Evolutionary conservation across 768 basidiomycete species (phyloP).

Genomic region (Pleurotus djamor): DNA sequence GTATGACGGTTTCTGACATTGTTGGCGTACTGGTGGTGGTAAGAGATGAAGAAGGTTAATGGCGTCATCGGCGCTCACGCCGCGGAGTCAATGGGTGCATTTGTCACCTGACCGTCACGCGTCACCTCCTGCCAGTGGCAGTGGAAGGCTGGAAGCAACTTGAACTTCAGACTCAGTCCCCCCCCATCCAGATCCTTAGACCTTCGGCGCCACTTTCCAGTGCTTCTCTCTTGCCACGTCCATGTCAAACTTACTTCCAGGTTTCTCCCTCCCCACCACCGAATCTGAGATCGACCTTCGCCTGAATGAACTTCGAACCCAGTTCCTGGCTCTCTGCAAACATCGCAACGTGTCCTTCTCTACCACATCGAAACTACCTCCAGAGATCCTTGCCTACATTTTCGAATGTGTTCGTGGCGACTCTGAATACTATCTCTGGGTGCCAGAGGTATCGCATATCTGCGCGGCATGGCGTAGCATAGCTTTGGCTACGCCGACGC

Average conservation of each 20-base stretch:
- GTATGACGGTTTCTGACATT: slow-evolving; percentile 34
- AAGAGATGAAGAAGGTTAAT: background rate
- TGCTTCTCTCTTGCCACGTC: too few relatives aligned
- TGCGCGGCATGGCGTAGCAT: background rate
- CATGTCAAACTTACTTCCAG: too few relatives aligned
- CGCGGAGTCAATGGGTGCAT: too few relatives aligned
- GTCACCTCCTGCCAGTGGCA: too few relatives aligned
- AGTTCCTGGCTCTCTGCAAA: background rate
- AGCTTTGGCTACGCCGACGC: background rate
- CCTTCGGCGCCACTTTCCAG: too few relatives aligned
- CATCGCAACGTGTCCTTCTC: background rate
- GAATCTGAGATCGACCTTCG: background rate
- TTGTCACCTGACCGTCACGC: too few relatives aligned
- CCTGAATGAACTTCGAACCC: background rate
- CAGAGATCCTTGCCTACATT: background rate
- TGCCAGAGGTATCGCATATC: background rate
- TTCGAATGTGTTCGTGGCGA: background rate
- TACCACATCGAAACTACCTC: background rate
- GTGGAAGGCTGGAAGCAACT: too few relatives aligned
- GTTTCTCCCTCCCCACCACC: background rate
- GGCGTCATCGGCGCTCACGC: too few relatives aligned
- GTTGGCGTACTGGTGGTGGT: background rate
- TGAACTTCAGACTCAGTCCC: too few relatives aligned
- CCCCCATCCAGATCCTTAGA: too few relatives aligned
- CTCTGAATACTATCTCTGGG: background rate